Evolutionary conservation across 73 alveolate species (phyloP).

Genomic region (Stentor roeselii): DNA sequence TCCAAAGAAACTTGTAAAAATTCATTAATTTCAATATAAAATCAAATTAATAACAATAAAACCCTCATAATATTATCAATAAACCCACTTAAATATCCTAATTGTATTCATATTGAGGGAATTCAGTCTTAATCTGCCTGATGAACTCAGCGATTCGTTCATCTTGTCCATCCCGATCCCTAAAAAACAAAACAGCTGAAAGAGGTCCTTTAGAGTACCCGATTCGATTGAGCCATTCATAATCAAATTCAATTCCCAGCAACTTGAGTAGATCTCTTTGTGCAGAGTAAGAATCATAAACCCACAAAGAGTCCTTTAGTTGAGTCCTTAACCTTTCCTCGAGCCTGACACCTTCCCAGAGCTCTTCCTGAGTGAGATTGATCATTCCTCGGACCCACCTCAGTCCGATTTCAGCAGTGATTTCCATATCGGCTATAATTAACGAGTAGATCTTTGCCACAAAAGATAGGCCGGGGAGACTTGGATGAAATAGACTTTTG

Average conservation of each 20-base stretch:
- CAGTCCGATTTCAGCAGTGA: neutral
- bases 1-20: no score
- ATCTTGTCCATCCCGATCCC: neutral
- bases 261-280: neutral
- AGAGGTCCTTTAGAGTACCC: neutral
- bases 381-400: neutral
- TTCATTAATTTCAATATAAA: no score
- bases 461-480: neutral
- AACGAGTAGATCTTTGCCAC: neutral
- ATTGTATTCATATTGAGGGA: no score
- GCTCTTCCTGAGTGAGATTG: neutral
- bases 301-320: neutral
- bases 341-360: neutral
- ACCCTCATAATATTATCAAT: no score
- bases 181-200: neutral
- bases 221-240: neutral
- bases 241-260: neutral
- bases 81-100: no score
- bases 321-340: neutral
- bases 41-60: no score
- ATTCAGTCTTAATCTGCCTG: no score
- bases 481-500: neutral
- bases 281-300: neutral
- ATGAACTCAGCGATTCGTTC: no score
- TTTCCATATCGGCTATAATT: neutral